A percentile compares a stretch with the other conserved stretches of the same genome.
Conservation (phyloP, 2,329 filamentous ascomycete genomes). For the Verticillium nubilum region DNA sequence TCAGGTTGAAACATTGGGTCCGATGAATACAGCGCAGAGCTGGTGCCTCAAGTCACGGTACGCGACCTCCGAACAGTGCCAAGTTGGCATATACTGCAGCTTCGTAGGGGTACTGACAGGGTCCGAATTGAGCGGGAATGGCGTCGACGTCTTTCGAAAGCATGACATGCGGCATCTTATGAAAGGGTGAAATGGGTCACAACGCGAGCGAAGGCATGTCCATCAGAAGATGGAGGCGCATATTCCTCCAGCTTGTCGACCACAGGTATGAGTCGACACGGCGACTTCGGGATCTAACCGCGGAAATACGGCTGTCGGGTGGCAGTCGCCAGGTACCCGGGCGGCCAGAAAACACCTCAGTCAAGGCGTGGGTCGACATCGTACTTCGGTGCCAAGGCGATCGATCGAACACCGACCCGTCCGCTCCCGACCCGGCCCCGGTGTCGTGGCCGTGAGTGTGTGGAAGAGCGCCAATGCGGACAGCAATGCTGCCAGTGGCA, state of each 20-base stretch:
- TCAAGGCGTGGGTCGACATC: neutral
- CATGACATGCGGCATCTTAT: neutral
- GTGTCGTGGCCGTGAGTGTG: neutral
- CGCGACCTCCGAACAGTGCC: neutral
- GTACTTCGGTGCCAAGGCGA: neutral
- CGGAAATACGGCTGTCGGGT: neutral
- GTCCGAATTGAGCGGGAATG: neutral
- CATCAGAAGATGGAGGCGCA: neutral
- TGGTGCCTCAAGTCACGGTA: neutral
- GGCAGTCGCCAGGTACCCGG: neutral
- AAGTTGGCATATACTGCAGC: neutral
- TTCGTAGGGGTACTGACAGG: neutral
- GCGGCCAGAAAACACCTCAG: neutral
- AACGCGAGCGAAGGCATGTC: neutral
- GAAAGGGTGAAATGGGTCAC: neutral
- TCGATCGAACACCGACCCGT: neutral
- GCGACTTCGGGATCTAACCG: neutral
- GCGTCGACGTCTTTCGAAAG: constrained; percentile 1
- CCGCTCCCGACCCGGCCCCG: neutral
- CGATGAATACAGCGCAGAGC: constrained; percentile 5
- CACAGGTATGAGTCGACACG: neutral
- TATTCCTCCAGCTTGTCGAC: neutral
- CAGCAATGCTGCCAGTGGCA: neutral
- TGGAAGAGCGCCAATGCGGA: neutral
- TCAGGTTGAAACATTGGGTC: constrained; percentile 10